Evolutionary conservation across 2,329 filamentous ascomycete species (phyloP).

Genomic region (Aspergillus terreus): DNA sequence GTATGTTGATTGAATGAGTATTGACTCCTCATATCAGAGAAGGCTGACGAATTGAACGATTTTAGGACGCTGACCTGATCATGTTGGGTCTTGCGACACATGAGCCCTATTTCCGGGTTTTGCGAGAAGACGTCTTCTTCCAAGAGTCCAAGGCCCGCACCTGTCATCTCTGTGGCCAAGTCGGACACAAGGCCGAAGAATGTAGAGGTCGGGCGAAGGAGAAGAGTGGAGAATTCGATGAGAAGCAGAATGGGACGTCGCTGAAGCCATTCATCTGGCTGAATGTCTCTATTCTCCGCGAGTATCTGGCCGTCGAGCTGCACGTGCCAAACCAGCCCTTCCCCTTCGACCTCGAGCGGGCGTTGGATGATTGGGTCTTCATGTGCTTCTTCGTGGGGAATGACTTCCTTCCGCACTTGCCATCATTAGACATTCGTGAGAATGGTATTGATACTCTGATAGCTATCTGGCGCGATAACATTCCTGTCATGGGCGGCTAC

Average conservation of each 20-base stretch:
- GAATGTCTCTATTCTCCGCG: conserved; percentile 83
- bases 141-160: conserved; percentile 78
- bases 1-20: conserved; percentile 22
- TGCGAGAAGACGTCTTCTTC: conserved; percentile 94
- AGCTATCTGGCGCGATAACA: conserved; percentile 93
- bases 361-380: conserved; percentile 97
- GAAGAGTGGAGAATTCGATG: conserved; percentile 74
- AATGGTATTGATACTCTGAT: conserved; percentile 95
- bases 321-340: conserved; percentile 79
- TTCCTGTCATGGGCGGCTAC: conserved; percentile 89
- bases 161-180: conserved; percentile 87
- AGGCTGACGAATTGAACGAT: conserved; percentile 19
- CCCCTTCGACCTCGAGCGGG: conserved; percentile 87
- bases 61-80: conserved; percentile 85
- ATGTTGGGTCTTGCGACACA: conserved; percentile 97
- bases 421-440: conserved; percentile 95
- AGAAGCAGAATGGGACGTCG: conserved; percentile 67
- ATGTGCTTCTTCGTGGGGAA: conserved; percentile 99
- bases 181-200: conserved; percentile 82
- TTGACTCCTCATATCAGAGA: neutral
- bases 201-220: conserved; percentile 77
- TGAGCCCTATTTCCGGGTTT: conserved; percentile 92
- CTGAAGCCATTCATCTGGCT: conserved; percentile 98
- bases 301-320: conserved; percentile 90
- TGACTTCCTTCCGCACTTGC: conserved; percentile 94